Base-by-base conservation (phyloP, 2,329 filamentous ascomycete species). In the Fusarium sacchari region DNA sequence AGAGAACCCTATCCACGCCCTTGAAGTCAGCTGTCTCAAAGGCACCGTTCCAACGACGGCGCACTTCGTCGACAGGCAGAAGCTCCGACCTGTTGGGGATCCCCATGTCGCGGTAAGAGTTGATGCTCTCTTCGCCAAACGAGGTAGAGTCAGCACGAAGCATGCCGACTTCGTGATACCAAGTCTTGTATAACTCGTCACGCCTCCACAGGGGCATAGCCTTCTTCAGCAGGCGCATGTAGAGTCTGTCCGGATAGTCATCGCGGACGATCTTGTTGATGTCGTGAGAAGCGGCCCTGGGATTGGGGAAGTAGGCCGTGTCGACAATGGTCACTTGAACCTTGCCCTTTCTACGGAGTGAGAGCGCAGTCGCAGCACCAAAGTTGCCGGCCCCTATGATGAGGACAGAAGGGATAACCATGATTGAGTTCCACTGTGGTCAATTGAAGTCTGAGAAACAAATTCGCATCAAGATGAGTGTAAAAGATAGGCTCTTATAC, bases 161-260 rank as follows among this genome's bases (percentile, higher is more conserved):
- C 88, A 89, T 89, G 15, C 90, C 89, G 0, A 88, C 88, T 72
- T 88, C 85, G 75, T 91, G 88, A 77, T 90, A 91, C 69, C 82
- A 86, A 9, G 77, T 60, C 53, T 83, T 84, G 81, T 88, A 89
- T n/a, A 90, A 82, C 3, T 85, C 84, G 55, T 88, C 83, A 24
- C 73, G 55, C 40, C 82, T 77, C 83, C 83, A 84, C 57, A 77
- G 72, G 24, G 80, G 78, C 83, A 84, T 84, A 69, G 83, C 83
- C 68, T 80, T 80, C 49, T 77, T 78, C 57, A 84, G 78, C 80
- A 84, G 81, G 50, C 77, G 78, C 79, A 83, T 84, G 73, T 84
- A 84, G 39, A 82, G 78, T 39, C 65, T 68, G 74, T 84, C 82
- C 14, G 81, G 80, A 64, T 84, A 84, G 72, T 84, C 83, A 69